These are phyloP conservation scores for Astragalus membranaceus DNA, from an alignment of 306 rosid genomes.

Conservation along the genomic window DNA sequence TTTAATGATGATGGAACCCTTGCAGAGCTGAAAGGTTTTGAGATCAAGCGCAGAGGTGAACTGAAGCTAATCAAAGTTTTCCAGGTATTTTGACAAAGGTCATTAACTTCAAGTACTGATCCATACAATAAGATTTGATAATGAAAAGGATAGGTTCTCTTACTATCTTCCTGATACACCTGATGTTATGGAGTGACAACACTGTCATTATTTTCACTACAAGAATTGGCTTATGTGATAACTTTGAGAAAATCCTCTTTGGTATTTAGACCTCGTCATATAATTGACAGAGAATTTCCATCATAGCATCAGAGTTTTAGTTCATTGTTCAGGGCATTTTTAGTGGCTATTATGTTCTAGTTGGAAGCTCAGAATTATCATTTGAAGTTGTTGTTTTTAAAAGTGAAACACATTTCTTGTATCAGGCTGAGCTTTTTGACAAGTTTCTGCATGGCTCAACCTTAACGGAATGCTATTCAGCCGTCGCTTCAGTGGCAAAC, in stretches of 20 bases:
- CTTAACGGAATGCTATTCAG: constrained; percentile 82
- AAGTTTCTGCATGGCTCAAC: constrained; percentile 93
- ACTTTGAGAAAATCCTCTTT: neutral
- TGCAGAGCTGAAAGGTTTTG: constrained; percentile 98
- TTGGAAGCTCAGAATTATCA: neutral
- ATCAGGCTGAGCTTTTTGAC: constrained; percentile 92
- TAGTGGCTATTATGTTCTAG: constrained; percentile 7
- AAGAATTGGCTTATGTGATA: neutral
- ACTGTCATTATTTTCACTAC: neutral
- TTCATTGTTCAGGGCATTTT: constrained; percentile 17
- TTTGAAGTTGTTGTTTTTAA: constrained; percentile 3
- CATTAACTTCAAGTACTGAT: neutral
- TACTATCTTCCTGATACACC: neutral
- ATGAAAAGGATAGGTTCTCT: constrained; percentile 5
- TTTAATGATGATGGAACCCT: constrained; percentile 96
- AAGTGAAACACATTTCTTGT: constrained; percentile 17
- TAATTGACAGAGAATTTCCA: neutral
- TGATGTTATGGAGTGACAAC: neutral
- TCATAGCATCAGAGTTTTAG: neutral
- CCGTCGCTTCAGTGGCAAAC: constrained; percentile 85
- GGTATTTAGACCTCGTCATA: neutral
- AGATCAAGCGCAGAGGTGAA: constrained; percentile 99
- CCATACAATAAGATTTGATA: neutral
- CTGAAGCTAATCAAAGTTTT: constrained; percentile 97
- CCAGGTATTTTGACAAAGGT: constrained; percentile 58